These are phyloP conservation scores for Hypoxylon fuscum DNA, from an alignment of 495 filamentous ascomycete species.

Conservation along the genomic window DNA sequence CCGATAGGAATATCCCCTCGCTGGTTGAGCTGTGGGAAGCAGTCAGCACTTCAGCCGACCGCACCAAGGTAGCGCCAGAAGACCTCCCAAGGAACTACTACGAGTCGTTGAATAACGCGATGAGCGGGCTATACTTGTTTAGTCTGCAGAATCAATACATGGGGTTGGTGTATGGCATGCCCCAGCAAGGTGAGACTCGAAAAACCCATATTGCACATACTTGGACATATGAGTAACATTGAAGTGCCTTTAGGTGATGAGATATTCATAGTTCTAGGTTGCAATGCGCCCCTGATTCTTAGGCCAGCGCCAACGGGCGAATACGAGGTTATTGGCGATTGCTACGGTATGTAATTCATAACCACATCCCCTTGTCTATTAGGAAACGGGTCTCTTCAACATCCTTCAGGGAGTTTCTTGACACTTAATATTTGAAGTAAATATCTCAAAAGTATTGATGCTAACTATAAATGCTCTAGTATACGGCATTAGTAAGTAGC, in stretches of 20 bases:
- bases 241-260: conserved; percentile 12
- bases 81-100: too few species aligned
- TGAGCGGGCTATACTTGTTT: too few species aligned
- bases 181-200: conserved; percentile 14
- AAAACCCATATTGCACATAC: background rate
- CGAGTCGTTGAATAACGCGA: too few species aligned
- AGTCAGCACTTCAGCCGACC: background rate
- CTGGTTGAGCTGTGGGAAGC: background rate
- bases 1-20: background rate
- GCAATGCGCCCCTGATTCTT: conserved; percentile 20
- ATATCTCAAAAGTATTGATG: background rate
- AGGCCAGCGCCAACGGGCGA: conserved; percentile 11
- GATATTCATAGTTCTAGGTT: conserved; percentile 23
- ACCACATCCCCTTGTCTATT: background rate
- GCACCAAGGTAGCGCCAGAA: too few species aligned
- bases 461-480: conserved; percentile 8
- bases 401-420: background rate
- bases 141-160: too few species aligned
- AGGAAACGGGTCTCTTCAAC: background rate
- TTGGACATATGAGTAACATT: background rate
- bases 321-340: conserved; percentile 27
- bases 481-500: conserved; percentile 25
- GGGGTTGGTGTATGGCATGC: too few species aligned
- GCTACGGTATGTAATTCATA: conserved; percentile 23
- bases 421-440: background rate